Evolutionary conservation across 2,329 filamentous ascomycete species (phyloP), one percentile per base, ranked within the genome.

Genomic region (Fusarium poae): DNA sequence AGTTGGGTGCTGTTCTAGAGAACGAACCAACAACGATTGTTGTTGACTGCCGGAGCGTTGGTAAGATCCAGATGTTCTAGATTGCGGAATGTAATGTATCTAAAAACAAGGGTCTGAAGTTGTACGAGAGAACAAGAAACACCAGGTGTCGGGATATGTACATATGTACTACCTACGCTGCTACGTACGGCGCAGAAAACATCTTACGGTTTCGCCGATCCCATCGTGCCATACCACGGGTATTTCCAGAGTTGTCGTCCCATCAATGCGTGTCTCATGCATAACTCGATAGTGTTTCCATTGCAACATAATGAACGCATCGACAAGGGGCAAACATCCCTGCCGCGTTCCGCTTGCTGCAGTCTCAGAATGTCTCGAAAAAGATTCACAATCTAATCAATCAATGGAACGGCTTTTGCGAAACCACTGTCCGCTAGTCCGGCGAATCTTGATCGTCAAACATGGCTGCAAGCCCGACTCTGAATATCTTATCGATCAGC

Each of bases 261-360:
- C 71, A 73, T 68, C 30, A 40, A 43, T 68, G 66, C 71, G 73
- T 68, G 18, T 29, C 48, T 51, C 37, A 73, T 60, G 52, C 54
- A 62, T 68, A 57, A 52, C 46, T 70, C 18, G 43, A 67, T 64
- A 23, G 48, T 39, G 35, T 51, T 40, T 39, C 34, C 34, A 39
- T 25, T 70, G 57, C 25, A 59, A 60, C 67, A 62, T 25, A 44
- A 66, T 52, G 48, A 35, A 42, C 43, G 52, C 54, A 59, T 65
- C 23, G 23, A 51, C 32, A 25, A 29, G 27, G 43, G 43, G 10
- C n/a, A 16, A 21, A 9, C 35, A 45, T 30, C 43, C 43, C 23
- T 55, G 44, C 68, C 40, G 37, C 39, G 57, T 62, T 12, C 30
- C 30, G 40, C 43, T 21, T 45, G 37, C 35, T 46, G 57, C 48